Evolutionary conservation across 208 protist genomes (phyloP), one percentile per base, ranked within the genome.

Genomic region (Phytomonas sp.): DNA sequence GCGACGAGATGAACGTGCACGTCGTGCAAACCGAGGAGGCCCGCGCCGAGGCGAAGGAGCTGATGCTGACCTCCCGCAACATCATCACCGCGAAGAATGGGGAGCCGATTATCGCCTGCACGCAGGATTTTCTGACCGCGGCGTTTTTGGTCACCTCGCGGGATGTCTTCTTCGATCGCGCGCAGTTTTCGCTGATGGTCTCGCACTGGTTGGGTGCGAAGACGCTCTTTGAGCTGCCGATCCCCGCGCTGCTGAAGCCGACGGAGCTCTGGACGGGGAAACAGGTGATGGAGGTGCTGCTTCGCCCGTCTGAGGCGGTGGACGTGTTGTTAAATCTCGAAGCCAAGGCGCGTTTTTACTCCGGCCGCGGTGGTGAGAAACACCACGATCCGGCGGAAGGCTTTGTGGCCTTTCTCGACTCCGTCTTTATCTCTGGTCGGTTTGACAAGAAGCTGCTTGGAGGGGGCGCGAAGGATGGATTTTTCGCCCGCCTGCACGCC

Each of bases 1-100:
- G 97, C 26, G 99, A 99, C 88, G 99, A 99, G 84, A 99, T 99
- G 99, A 99, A 99, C 80, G 74, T 99, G 15, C 98, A 99, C 80
- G 70, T 99, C 64, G 98, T 99, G 60, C 99, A 99, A 82, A 99
- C 98, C 0, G 89, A 99, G 70, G 98, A 99, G 79, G 98, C 99
- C 23, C 88, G 96, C 28, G 97, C 98, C 5, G 99, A 99, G 84
- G 98, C 97, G 46, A 65, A 88, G 69, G 79, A 88, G 66, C 79
- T 99, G 43, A 99, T 99, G 98, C 87, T 87, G 34, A 84, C 97
- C 26, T 78, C 94, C 17, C 81, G 98, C 17, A 99, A 99, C 79
- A 82, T 99, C n/a, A 93, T 98, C 73, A 99, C 98, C 1, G 97
- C 98, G 31, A 93, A 97, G 73, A 98, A 98, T 74, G 98, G 98